Conservation (phyloP, 345 rosid species). For the Barbarea vulgaris region DNA sequence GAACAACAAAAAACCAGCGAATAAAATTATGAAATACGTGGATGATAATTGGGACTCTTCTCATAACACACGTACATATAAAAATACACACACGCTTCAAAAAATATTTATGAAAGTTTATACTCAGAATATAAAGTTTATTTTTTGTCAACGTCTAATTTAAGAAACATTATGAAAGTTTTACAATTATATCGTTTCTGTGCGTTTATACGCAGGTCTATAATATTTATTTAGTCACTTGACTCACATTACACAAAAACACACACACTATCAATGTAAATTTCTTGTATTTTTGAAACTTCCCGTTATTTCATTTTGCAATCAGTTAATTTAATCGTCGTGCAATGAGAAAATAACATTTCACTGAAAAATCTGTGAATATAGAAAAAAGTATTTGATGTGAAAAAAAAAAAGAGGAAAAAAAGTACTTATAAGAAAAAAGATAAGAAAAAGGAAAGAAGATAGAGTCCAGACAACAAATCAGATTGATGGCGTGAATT, state of each 20-base stretch:
- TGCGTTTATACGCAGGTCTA: not conserved
- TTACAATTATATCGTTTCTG: too few species aligned
- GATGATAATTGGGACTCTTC: not conserved
- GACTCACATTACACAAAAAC: not conserved
- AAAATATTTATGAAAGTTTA: not conserved
- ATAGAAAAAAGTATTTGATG: not conserved
- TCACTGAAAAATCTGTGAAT: not conserved
- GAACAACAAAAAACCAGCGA: not conserved
- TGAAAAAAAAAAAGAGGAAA: not conserved
- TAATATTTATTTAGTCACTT: not conserved
- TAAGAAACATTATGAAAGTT: not conserved
- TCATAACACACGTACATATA: conserved; percentile 3
- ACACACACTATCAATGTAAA: not conserved
- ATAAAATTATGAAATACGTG: not conserved
- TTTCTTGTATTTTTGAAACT: not conserved
- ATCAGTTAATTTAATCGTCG: not conserved
- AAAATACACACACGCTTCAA: not conserved
- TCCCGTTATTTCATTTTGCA: not conserved
- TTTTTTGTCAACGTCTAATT: not conserved
- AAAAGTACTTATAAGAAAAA: not conserved
- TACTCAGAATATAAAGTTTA: not conserved
- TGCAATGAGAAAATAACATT: not conserved
- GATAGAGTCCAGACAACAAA: conserved; percentile 39
- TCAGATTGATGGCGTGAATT: conserved; percentile 37
- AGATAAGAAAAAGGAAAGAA: not conserved